These are phyloP conservation scores for Penicillium psychrosexuale DNA, from an alignment of 2,329 filamentous ascomycete species.

Conservation along the genomic window DNA sequence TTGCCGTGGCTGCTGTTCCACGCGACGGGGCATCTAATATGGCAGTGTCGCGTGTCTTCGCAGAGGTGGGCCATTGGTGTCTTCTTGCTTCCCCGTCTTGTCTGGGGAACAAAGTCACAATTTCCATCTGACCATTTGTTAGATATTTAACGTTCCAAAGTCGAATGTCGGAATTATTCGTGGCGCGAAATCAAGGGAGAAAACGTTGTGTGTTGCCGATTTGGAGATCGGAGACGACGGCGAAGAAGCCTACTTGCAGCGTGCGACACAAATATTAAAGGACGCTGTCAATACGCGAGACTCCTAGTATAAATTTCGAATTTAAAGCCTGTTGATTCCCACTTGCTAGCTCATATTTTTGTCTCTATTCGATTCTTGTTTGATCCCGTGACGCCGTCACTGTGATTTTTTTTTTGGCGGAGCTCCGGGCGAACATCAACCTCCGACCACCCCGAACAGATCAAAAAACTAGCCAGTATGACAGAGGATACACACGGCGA, in stretches of 20 bases:
- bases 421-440: constrained; percentile 3
- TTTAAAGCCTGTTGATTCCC: not conserved
- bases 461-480: constrained; percentile 1
- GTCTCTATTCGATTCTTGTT: not conserved
- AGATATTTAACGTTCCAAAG: constrained; percentile 61
- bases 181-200: constrained; percentile 63
- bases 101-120: not conserved
- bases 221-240: constrained; percentile 32
- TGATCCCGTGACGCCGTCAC: constrained; percentile 20
- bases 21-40: constrained; percentile 67
- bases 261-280: constrained; percentile 17
- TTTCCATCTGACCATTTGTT: not conserved
- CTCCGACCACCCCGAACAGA: not conserved
- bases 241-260: constrained; percentile 29
- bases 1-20: constrained; percentile 65
- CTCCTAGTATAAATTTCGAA: not conserved
- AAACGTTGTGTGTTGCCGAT: constrained; percentile 50
- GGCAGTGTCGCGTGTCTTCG: constrained; percentile 62
- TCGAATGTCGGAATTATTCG: constrained; percentile 61
- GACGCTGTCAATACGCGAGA: constrained; percentile 16
- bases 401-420: constrained; percentile 6
- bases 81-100: not conserved
- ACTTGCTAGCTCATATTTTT: not conserved
- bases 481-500: not conserved
- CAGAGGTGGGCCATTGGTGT: constrained; percentile 47